A percentile compares a stretch with the other conserved stretches of the same genome.
Evolutionary conservation across 2,329 filamentous ascomycete species (phyloP).

Genomic region (Saccharata proteae): DNA sequence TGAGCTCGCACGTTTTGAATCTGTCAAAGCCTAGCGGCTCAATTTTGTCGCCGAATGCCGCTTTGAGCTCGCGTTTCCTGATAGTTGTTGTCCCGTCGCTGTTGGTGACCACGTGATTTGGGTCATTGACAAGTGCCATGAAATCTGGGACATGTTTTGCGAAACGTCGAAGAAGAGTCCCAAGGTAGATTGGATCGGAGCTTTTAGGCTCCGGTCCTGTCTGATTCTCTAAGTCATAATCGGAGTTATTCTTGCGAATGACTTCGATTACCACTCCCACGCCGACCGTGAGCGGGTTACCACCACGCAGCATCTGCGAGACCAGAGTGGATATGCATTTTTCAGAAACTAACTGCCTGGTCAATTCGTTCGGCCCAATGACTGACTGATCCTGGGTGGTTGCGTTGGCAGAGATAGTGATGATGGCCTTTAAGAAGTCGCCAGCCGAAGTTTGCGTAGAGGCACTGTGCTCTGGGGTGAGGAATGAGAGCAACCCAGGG

Average conservation of each 20-base stretch:
- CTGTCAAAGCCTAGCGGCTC: conserved; percentile 93
- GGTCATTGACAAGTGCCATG: conserved; percentile 76
- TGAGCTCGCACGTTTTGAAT: conserved; percentile 97
- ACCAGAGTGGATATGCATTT: conserved; percentile 77
- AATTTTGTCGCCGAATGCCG: conserved; percentile 82
- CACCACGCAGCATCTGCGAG: conserved; percentile 79
- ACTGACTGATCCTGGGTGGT: conserved; percentile 98
- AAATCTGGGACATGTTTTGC: conserved; percentile 87
- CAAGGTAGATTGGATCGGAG: conserved; percentile 92
- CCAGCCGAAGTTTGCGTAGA: conserved; percentile 93
- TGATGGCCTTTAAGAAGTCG: conserved; percentile 96
- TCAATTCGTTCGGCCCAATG: conserved; percentile 94
- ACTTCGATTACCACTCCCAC: conserved; percentile 98
- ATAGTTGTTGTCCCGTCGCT: conserved; percentile 47
- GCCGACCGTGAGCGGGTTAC: conserved; percentile 88
- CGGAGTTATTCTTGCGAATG: conserved; percentile 97
- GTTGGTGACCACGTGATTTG: conserved; percentile 45
- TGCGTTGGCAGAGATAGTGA: conserved; percentile 95
- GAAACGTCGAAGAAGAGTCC: conserved; percentile 77
- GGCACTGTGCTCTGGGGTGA: conserved; percentile 72
- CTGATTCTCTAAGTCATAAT: conserved; percentile 89
- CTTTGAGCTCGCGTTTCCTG: conserved; percentile 62
- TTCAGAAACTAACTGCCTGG: conserved; percentile 82
- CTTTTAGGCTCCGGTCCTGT: conserved; percentile 68
- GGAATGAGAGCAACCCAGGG: conserved; percentile 72